Conservation (phyloP, 2,329 filamentous ascomycete species). For the Monosporascus sp. region DNA sequence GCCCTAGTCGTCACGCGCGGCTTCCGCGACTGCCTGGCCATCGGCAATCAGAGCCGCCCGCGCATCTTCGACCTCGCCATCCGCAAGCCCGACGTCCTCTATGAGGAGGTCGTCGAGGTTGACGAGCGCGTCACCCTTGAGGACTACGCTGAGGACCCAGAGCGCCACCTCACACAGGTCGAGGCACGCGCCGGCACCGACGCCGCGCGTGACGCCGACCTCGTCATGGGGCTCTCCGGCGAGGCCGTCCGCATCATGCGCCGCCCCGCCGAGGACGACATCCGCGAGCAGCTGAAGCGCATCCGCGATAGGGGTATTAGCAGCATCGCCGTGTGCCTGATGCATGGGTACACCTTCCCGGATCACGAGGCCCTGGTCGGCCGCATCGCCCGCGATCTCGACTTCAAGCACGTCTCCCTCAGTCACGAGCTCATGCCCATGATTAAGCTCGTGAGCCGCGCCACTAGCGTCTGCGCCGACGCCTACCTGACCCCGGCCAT, state of each 20-base stretch:
- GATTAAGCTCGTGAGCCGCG: slow-evolving; percentile 75
- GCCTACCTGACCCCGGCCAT: slow-evolving; percentile 77
- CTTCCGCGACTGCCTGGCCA: slow-evolving; percentile 81
- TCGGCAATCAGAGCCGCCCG: slow-evolving; percentile 85
- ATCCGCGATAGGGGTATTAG: slow-evolving; percentile 67
- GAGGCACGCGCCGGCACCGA: slow-evolving; percentile 46
- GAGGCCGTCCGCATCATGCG: slow-evolving; percentile 68
- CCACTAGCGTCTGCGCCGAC: slow-evolving; percentile 73
- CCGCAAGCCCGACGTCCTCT: slow-evolving; percentile 78
- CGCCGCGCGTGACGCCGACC: slow-evolving; percentile 42
- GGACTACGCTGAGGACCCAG: slow-evolving; percentile 85
- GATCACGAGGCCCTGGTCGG: slow-evolving; percentile 78
- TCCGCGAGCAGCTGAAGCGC: slow-evolving; percentile 56
- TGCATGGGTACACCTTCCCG: slow-evolving; percentile 90
- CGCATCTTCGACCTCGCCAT: slow-evolving; percentile 91
- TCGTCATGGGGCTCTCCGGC: slow-evolving; percentile 68
- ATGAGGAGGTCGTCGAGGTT: slow-evolving; percentile 80
- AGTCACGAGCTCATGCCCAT: slow-evolving; percentile 84
- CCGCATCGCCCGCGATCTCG: slow-evolving; percentile 70
- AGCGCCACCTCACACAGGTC: slow-evolving; percentile 50
- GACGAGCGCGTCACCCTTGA: slow-evolving; percentile 88
- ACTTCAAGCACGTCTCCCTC: slow-evolving; percentile 76
- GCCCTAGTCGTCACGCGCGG: slow-evolving; percentile 83
- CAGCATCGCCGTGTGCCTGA: slow-evolving; percentile 83
- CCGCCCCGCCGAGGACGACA: slow-evolving; percentile 51